Evolutionary conservation across 1,284 basidiomycete species (phyloP).

Genomic region (Cutaneotrichosporon sp.): DNA sequence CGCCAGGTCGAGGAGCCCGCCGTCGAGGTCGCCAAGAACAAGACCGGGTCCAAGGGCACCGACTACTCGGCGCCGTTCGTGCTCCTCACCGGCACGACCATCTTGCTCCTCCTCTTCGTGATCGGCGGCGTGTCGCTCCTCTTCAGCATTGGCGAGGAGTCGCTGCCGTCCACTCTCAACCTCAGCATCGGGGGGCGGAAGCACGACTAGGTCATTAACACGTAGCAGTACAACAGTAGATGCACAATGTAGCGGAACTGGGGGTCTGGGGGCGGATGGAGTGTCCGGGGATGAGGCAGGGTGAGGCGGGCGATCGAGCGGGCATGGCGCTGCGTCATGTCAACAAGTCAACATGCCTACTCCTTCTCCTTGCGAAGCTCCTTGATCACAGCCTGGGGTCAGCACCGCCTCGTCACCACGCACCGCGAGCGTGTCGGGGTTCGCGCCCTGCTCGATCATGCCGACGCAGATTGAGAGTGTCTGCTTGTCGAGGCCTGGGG

Average conservation of each 20-base stretch:
- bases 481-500: constrained; percentile 49
- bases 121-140: constrained; percentile 42
- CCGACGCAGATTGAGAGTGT: constrained; percentile 49
- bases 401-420: constrained; percentile 14
- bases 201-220: constrained; percentile 35
- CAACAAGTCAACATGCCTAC: background rate
- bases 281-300: too few relatives aligned
- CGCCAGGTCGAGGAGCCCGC: constrained; percentile 18
- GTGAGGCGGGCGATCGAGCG: background rate
- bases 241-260: constrained; percentile 3
- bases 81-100: constrained; percentile 44
- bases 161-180: constrained; percentile 51
- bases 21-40: constrained; percentile 31
- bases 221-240: constrained; percentile 12
- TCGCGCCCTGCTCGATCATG: constrained; percentile 52
- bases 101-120: constrained; percentile 36
- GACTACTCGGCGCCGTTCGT: constrained; percentile 37
- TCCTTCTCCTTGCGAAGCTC: constrained; percentile 33
- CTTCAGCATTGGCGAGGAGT: constrained; percentile 45
- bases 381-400: constrained; percentile 29
- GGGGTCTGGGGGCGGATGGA: background rate
- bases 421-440: constrained; percentile 51
- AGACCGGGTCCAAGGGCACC: constrained; percentile 43
- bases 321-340: background rate
- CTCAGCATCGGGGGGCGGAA: constrained; percentile 42